These are phyloP conservation scores for Ascochyta pisi DNA, from an alignment of 2,329 filamentous ascomycete species.

Conservation along the genomic window DNA sequence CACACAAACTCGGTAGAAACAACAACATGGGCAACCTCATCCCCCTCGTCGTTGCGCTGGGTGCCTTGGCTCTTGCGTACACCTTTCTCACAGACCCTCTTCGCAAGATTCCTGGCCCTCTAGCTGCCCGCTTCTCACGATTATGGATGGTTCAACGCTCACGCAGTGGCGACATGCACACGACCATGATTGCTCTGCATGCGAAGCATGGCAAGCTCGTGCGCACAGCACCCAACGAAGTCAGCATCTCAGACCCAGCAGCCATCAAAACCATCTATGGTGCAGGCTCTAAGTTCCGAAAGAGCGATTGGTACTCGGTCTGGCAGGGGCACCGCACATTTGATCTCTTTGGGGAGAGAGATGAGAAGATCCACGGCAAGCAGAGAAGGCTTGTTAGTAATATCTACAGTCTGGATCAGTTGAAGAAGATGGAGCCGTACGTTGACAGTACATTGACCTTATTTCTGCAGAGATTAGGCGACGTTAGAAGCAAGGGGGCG, in stretches of 20 bases:
- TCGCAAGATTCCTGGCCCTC: slow-evolving; percentile 11
- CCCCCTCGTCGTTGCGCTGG: slow-evolving; percentile 1
- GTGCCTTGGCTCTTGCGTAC: slow-evolving; percentile 2
- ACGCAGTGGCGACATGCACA: slow-evolving; percentile 15
- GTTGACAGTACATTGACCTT: slow-evolving; percentile 34
- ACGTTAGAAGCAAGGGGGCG: slow-evolving; percentile 3
- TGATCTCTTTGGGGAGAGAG: slow-evolving; percentile 21
- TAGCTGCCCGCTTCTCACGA: slow-evolving; percentile 9
- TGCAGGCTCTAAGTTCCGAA: slow-evolving; percentile 28
- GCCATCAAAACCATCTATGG: slow-evolving; percentile 28
- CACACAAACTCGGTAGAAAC: no score
- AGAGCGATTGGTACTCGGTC: slow-evolving; percentile 28
- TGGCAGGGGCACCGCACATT: slow-evolving; percentile 20
- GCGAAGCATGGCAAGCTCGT: slow-evolving; percentile 20
- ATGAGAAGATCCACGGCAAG: slow-evolving; percentile 21
- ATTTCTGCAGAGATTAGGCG: slow-evolving; percentile 3
- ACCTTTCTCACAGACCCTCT: slow-evolving; percentile 8
- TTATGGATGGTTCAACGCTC: slow-evolving; percentile 16
- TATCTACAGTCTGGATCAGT: slow-evolving; percentile 42
- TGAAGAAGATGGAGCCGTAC: slow-evolving; percentile 49
- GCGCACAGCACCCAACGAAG: slow-evolving; percentile 18
- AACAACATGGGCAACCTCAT: slow-evolving; percentile 10
- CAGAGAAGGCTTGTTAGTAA: slow-evolving; percentile 34
- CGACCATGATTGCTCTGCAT: slow-evolving; percentile 15
- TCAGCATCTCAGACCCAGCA: slow-evolving; percentile 15